Evolutionary conservation across 129 eudicot species (phyloP), one percentile per base, ranked within the genome.

Genomic region (Flaveria sonorensis): DNA sequence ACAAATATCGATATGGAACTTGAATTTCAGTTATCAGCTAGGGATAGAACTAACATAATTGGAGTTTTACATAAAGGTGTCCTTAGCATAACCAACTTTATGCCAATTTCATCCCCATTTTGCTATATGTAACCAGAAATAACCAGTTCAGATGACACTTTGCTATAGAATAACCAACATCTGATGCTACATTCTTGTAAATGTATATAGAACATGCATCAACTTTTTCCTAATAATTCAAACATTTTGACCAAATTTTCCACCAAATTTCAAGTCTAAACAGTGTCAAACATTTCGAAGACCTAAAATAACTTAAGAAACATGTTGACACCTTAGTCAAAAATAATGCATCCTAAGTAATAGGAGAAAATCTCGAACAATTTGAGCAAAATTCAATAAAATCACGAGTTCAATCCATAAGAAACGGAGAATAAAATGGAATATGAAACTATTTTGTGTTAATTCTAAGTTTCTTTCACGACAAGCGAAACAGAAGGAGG

Each of bases 181-280:
- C 24, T 20, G 1, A 40, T 73, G 53, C 77, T 73, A 73, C 77
- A 73, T 73, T 56, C 24, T 36, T 61, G 13, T 55, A 5, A 36
- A 51, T 32, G 40, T 55, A 18, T 63, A 32, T 63, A 14, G 1
- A 46, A 75, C 63, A 52, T 39, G 28, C 80, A 51, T 32, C 39
- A 32, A 40, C 4, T 15, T 10, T 26, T 66, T 65, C 64, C 20
- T 65, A 65, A 48, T 19, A 75, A 75, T 24, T 14, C 16, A 52
- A 51, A 16, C 66, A 39, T 19, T 3, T 23, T 40, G 20, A 68
- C 26, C 26, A 20, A 39, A 21, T 12, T 20, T 50, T 50, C 39
- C 55, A 30, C 72, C 55, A 36, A 70, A 78, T 70, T 68, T 76
- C 12, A 76, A 36, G 73, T 76, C 66, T 30, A 47, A 63, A 50